phyloP scores from a whole-genome alignment of 345 rosid genomes.

The Rhizophora mangle region DNA sequence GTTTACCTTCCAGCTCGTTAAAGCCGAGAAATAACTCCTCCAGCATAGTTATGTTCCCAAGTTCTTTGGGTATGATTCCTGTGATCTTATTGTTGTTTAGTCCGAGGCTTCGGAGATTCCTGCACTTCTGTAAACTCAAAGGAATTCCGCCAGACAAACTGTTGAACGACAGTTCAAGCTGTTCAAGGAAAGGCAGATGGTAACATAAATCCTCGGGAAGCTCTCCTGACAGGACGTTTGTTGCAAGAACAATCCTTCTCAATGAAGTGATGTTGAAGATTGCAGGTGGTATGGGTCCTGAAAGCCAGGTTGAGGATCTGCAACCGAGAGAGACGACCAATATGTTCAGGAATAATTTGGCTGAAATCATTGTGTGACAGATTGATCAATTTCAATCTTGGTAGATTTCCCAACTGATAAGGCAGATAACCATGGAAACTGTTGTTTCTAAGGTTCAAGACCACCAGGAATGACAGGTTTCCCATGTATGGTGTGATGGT shows the following conservation, averaged over 20 bases:
- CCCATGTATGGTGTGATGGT: constrained; percentile 19
- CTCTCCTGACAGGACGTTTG: constrained; percentile 1
- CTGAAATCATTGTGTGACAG: background rate
- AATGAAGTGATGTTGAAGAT: background rate
- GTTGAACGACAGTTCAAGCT: constrained; percentile 1
- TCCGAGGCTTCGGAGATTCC: background rate
- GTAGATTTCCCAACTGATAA: background rate
- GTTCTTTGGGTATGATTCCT: constrained; percentile 2
- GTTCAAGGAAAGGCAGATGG: background rate
- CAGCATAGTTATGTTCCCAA: constrained; percentile 15
- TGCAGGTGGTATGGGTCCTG: constrained; percentile 4
- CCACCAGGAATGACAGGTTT: constrained; percentile 18
- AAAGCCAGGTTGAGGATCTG: background rate
- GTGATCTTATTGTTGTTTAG: constrained; percentile 1
- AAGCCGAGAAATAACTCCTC: background rate
- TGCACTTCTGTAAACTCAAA: constrained; percentile 3
- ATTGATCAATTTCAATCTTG: background rate
- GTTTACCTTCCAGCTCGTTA: constrained; percentile 9
- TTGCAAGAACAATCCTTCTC: background rate
- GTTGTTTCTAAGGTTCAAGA: constrained; percentile 10
- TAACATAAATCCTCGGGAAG: background rate
- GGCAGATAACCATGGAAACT: constrained; percentile 14
- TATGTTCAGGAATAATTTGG: background rate
- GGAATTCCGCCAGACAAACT: constrained; percentile 4
- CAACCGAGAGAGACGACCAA: background rate